Evolutionary conservation across 164 flowering plant genomes (phyloP).

Genomic region (Annona cherimola): DNA sequence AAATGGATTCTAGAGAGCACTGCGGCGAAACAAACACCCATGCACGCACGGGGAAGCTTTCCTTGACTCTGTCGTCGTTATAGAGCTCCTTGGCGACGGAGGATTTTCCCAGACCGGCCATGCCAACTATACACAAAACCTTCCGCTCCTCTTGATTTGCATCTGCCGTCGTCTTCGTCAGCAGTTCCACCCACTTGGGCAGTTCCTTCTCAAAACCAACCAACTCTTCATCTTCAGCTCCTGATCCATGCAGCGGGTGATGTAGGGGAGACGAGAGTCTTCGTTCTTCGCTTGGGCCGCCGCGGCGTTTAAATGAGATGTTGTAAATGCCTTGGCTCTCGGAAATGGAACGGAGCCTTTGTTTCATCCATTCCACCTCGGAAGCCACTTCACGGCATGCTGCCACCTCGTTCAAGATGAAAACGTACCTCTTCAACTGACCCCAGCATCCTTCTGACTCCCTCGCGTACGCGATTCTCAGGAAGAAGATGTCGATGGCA

Average conservation of each 20-base stretch:
- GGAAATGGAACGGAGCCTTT: neutral
- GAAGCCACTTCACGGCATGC: neutral
- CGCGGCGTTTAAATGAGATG: neutral
- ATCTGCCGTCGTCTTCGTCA: neutral
- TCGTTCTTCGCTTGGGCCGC: neutral
- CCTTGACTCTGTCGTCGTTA: conserved; percentile 5
- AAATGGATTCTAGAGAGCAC: too few species aligned
- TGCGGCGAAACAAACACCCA: conserved; percentile 13
- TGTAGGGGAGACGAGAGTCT: conserved; percentile 3
- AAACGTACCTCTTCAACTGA: neutral
- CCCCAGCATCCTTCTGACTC: neutral
- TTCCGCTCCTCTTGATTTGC: too few species aligned
- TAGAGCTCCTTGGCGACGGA: conserved; percentile 24
- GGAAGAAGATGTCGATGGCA: conserved; percentile 10
- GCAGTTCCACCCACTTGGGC: neutral
- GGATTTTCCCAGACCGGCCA: conserved; percentile 16
- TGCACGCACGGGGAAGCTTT: conserved; percentile 12
- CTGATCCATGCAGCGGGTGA: too few species aligned
- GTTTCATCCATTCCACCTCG: conserved; percentile 2
- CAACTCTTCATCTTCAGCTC: neutral
- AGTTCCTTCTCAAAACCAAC: conserved; percentile 2
- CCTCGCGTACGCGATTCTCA: neutral
- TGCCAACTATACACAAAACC: conserved; percentile 17
- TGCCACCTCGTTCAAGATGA: neutral
- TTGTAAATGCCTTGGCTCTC: conserved; percentile 3